Base-by-base conservation (phyloP, 78 protist genomes). In the Bodo saltans region DNA sequence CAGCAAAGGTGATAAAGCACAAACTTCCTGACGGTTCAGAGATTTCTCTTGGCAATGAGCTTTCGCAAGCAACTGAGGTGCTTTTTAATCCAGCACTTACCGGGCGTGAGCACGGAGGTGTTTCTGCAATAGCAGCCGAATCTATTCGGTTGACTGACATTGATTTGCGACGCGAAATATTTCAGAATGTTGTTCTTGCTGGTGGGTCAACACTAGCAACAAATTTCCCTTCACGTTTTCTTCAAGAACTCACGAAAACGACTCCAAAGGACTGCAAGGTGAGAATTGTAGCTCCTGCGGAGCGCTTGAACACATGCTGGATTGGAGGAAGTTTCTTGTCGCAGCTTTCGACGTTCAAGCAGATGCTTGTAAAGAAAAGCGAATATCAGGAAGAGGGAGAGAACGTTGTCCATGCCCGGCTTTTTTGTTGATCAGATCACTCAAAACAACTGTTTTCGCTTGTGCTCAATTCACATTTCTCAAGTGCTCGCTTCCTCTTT, bases 51-150 rank as follows among this genome's bases (percentile, higher is more conserved):
- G 93, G 91, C n/a, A 72, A 85, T 4, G 98, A 96, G 85, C 79
- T 95, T 32, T 90, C 89, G 86, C 78, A 86, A 30, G 96, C 97
- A 29, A 94, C 97, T 0, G 98, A 96, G 67, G 74, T 89, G 1
- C 70, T 96, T 30, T 96, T 94, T 84, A 70, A 88, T 30, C 97
- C 98, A 1, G 84, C 74, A 27, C 70, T 92, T 34, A 75, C 93
- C 38, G 98, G 96, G 30, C 79, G 73, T 34, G 98, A 95, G 85
- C 47, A 78, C 37, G 69, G 42, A n/a, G 91, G 90, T 34, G 83
- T 90, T 30, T 8, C 1, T 8, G 83, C 78, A n/a, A 25, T 40
- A 4, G n/a, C 32, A 42, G 68, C 2, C 79, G 0, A 79, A n/a
- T 1, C 88, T 28, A 79, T 91, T 17, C 26, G 27, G 35, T 53